Evolutionary conservation across 257 asterid genomes (phyloP), one percentile per base, ranked within the genome.

Genomic region (Anisodus acutangulus): DNA sequence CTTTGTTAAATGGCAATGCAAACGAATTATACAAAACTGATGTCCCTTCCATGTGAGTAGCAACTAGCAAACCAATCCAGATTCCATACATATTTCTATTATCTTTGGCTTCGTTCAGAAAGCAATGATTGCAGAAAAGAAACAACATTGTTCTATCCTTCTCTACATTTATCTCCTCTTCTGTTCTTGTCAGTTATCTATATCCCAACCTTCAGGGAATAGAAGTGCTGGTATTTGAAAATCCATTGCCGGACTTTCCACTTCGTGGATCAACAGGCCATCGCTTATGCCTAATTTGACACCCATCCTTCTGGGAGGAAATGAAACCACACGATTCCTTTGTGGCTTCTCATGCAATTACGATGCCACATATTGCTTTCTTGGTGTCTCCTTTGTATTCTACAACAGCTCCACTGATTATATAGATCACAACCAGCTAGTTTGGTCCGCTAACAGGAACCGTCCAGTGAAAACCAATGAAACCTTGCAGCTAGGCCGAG

Each of bases 361-460:
- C 80, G 5, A 19, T 72, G 5, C 3, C 39, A 47, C 11, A 0
- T n/a, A 72, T 47, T 72, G 80, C 80, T 3, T 72, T 10, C 16
- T 72, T 72, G 80, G 80, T 72, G 3, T 74, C 19, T 31, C 41
- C 47, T 22, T 47, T 74, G 80, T 74, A 8, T 31, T 31, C 8
- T 37, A n/a, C 5, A 45, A 10, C 9, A 71, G 2, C 9, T 47
- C 39, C 41, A 19, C 1, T 17, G 12, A 7, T 2, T 0, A 3
- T 11, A 19, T 74, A 19, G 7, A 74, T 22, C 1, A 5, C 0
- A 19, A 43, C 12, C 58, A 72, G 12, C 43, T 78, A 15, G 83
- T 84, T 39, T 78, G 83, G 83, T 78, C 60, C 3, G 83, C 86
- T 9, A 84, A 84, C 55, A 37, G 83, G 16, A 63, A 78, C 43